Conservation (phyloP, 768 basidiomycete genomes). For the Kwoniella europaea region DNA sequence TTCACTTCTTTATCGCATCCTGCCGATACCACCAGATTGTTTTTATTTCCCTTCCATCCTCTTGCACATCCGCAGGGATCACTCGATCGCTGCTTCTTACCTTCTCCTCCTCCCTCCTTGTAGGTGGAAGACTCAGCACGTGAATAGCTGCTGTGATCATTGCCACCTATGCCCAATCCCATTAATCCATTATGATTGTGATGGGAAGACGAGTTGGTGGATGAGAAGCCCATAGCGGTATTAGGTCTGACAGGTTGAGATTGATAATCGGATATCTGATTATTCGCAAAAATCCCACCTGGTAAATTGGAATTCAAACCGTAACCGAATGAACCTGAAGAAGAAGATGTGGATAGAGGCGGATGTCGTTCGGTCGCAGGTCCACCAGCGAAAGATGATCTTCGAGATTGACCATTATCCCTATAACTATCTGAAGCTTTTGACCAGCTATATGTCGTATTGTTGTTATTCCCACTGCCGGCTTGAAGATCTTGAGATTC, state of each 20-base stretch:
- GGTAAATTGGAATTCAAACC: constrained; percentile 2
- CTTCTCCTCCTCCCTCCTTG: background rate
- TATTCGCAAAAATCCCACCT: constrained; percentile 9
- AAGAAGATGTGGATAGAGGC: background rate
- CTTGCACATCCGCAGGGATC: constrained; percentile 68
- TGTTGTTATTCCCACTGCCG: constrained; percentile 54
- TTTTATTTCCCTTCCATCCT: constrained; percentile 83
- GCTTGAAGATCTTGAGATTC: constrained; percentile 54
- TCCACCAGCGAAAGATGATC: constrained; percentile 33
- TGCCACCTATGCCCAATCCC: constrained; percentile 10
- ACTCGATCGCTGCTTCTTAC: constrained; percentile 57
- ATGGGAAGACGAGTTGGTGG: background rate
- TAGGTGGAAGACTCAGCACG: background rate
- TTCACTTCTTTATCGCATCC: constrained; percentile 90
- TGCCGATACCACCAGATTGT: constrained; percentile 81
- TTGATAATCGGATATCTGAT: constrained; percentile 2
- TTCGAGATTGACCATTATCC: constrained; percentile 36
- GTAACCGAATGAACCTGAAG: background rate
- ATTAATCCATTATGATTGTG: background rate
- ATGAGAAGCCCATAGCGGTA: constrained; percentile 36
- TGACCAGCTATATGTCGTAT: background rate
- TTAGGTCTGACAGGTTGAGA: constrained; percentile 19
- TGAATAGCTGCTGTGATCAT: background rate
- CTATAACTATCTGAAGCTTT: constrained; percentile 28
- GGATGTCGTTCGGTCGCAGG: constrained; percentile 17